A percentile compares a stretch with the other conserved stretches of the same genome.
These are phyloP conservation scores for Neurospora discreta DNA, from an alignment of 495 filamentous ascomycete species.

Conservation along the genomic window DNA sequence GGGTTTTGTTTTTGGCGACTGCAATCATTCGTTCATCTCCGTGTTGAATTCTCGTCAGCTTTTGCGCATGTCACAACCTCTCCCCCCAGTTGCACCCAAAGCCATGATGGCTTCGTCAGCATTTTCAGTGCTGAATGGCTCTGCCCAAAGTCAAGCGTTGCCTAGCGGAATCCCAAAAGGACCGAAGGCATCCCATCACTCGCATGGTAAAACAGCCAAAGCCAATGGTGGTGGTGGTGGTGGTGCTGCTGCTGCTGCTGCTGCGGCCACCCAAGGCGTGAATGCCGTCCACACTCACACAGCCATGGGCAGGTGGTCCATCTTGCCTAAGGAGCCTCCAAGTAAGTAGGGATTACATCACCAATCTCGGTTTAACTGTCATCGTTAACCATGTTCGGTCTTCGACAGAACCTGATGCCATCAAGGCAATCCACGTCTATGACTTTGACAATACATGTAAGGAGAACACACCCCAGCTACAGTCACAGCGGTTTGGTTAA, in stretches of 20 bases:
- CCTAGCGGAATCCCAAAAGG: not conserved
- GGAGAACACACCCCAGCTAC: slow-evolving; percentile 17
- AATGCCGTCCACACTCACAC: slow-evolving; percentile 48
- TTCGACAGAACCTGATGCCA: slow-evolving; percentile 45
- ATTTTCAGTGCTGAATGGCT: not conserved
- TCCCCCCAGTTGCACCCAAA: not conserved
- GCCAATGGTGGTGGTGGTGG: not conserved
- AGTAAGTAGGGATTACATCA: slow-evolving; percentile 13
- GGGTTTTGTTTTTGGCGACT: not conserved
- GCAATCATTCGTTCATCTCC: not conserved
- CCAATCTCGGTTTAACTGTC: not conserved
- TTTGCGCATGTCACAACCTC: not conserved
- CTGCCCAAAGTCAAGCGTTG: not conserved
- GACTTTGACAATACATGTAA: slow-evolving; percentile 96
- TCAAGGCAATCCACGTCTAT: slow-evolving; percentile 83
- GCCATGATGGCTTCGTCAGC: not conserved
- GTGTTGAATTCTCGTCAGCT: not conserved
- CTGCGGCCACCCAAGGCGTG: not conserved
- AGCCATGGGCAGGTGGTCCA: slow-evolving; percentile 70
- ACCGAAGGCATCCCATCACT: not conserved
- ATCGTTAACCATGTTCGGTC: slow-evolving; percentile 6
- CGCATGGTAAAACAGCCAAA: not conserved
- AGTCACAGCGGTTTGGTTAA: not conserved
- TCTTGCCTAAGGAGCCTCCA: slow-evolving; percentile 60
- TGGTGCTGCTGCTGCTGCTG: too few relatives aligned